phyloP scores from a whole-genome alignment of 768 basidiomycete genomes.

The Mycena vitilis region DNA sequence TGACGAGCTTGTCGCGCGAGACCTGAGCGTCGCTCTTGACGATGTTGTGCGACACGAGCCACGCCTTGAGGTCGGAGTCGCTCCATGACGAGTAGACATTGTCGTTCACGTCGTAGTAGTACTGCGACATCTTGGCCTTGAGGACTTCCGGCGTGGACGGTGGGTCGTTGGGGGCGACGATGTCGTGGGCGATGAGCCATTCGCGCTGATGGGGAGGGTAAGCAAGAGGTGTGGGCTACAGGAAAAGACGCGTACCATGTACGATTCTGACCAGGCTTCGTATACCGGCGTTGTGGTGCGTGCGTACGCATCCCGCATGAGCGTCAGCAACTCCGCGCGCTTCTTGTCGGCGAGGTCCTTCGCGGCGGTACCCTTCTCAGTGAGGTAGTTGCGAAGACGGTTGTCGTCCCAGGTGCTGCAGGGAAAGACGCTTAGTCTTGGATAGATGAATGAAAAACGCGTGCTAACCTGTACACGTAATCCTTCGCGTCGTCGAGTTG shows the following conservation, averaged over 20 bases:
- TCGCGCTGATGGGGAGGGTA: conserved; percentile 64
- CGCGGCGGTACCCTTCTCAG: conserved; percentile 77
- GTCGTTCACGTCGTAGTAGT: conserved; percentile 75
- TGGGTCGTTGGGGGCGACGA: conserved; percentile 70
- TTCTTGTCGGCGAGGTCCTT: conserved; percentile 63
- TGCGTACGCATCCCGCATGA: conserved; percentile 79
- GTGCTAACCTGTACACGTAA: conserved; percentile 73
- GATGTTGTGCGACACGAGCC: conserved; percentile 81
- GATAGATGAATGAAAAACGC: too few relatives aligned
- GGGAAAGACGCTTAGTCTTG: too few relatives aligned
- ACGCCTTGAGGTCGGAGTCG: conserved; percentile 79
- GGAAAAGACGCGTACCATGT: background rate
- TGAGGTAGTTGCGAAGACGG: conserved; percentile 76
- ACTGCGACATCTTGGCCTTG: conserved; percentile 74
- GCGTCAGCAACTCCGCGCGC: conserved; percentile 72
- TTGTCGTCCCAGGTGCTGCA: conserved; percentile 92
- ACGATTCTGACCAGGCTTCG: conserved; percentile 70
- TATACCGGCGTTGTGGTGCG: conserved; percentile 74
- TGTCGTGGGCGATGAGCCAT: conserved; percentile 85
- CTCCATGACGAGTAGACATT: conserved; percentile 76
- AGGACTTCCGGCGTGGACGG: conserved; percentile 68
- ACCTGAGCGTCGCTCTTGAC: conserved; percentile 78
- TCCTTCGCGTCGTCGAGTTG: conserved; percentile 82
- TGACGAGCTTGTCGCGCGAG: conserved; percentile 80
- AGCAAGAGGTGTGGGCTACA: background rate